A percentile compares a stretch with the other conserved stretches of the same genome.
These are phyloP conservation scores for Begonia loranthoides DNA, from an alignment of 306 rosid species.

Conservation along the genomic window DNA sequence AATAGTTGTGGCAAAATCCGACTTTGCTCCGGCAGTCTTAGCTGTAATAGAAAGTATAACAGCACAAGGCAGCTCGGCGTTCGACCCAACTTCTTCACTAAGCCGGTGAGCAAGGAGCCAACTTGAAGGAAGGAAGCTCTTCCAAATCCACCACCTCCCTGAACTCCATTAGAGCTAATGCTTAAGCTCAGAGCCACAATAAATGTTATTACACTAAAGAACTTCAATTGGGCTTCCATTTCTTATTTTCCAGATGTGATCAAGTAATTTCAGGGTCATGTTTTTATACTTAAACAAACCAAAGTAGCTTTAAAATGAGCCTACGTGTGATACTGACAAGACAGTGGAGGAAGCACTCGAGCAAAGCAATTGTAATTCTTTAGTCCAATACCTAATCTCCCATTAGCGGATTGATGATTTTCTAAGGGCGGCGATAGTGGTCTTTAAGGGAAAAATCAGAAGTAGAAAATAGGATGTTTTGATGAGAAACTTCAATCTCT, in stretches of 20 bases:
- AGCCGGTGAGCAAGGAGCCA: slow-evolving; percentile 31
- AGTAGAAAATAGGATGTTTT: too few species aligned
- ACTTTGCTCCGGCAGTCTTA: slow-evolving; percentile 19
- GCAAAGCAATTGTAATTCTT: neutral
- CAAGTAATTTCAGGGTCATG: neutral
- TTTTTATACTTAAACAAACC: too few species aligned
- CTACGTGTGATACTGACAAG: slow-evolving; percentile 9
- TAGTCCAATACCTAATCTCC: slow-evolving; percentile 10
- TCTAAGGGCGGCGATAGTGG: too few species aligned
- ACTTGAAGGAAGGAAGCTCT: slow-evolving; percentile 25
- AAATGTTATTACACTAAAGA: slow-evolving; percentile 11
- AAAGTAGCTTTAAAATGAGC: neutral
- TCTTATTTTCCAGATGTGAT: neutral
- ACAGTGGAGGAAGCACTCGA: slow-evolving; percentile 27
- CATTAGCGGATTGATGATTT: too few species aligned
- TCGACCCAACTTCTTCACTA: slow-evolving; percentile 24
- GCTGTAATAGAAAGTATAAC: slow-evolving; percentile 34
- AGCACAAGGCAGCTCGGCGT: slow-evolving; percentile 33
- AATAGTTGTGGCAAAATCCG: slow-evolving; percentile 34
- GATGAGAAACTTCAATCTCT: too few species aligned
- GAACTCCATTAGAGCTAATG: slow-evolving; percentile 4
- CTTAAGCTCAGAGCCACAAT: slow-evolving; percentile 6
- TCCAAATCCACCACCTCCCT: slow-evolving; percentile 33
- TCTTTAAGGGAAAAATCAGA: too few species aligned
- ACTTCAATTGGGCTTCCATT: slow-evolving; percentile 20